A percentile compares a stretch with the other conserved stretches of the same genome.
Evolutionary conservation across 371 early-diverging fungal genomes (phyloP).

Genomic region (Homolaphlyctis polyrhiza): DNA sequence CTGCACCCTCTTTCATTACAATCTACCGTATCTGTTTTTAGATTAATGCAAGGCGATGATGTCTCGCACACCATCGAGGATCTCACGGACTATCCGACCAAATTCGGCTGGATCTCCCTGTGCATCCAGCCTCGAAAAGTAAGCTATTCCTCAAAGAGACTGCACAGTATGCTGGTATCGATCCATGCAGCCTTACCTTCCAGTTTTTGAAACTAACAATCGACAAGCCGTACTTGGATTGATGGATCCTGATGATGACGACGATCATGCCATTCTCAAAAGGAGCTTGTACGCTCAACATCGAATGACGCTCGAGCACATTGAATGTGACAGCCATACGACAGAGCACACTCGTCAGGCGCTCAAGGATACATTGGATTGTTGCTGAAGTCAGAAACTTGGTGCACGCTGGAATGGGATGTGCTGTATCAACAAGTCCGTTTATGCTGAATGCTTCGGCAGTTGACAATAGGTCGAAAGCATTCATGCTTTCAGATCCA

Average conservation of each 20-base stretch:
- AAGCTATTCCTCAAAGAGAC: neutral
- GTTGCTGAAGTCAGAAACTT: slow-evolving; percentile 8
- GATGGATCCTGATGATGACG: slow-evolving; percentile 8
- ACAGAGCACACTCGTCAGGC: slow-evolving; percentile 9
- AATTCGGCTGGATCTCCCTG: neutral
- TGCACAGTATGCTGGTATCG: neutral
- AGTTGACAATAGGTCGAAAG: slow-evolving; percentile 6
- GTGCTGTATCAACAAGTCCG: neutral
- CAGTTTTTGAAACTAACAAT: slow-evolving; percentile 9
- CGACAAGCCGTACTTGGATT: neutral
- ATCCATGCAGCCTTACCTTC: slow-evolving; percentile 3
- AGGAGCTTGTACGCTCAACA: slow-evolving; percentile 10
- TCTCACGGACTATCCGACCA: neutral
- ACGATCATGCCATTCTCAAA: slow-evolving; percentile 16
- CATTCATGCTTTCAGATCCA: too few species aligned
- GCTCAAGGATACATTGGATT: neutral
- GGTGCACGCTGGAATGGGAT: neutral
- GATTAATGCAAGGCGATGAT: neutral
- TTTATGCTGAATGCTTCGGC: neutral
- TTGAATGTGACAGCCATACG: slow-evolving; percentile 12
- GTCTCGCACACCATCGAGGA: neutral
- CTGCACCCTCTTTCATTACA: too few species aligned
- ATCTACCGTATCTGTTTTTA: too few species aligned
- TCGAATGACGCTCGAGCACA: slow-evolving; percentile 2
- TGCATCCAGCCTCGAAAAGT: neutral